Evolutionary conservation across 176 grass and related monocot genomes (phyloP), one percentile per base, ranked within the genome.

Genomic region (Avena insularis): DNA sequence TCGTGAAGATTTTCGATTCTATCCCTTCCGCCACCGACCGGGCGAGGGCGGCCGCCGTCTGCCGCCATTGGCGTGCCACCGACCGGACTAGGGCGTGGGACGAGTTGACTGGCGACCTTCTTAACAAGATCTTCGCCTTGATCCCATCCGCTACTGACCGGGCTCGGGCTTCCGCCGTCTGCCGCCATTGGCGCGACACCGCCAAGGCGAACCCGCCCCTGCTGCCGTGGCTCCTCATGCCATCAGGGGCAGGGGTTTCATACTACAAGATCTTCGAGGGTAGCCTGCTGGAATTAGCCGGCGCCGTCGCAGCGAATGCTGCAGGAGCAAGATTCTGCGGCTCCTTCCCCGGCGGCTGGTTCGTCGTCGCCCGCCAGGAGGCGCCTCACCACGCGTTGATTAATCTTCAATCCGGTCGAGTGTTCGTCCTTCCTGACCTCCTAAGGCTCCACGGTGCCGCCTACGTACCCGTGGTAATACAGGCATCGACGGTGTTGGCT

Each of bases 221-320:
- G 0, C 10, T 64, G 1, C 61, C 61, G 0, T 64, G 23, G 61
- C 11, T 64, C 0, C 4, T 29, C 0, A 64, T 64, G 61, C 23
- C 61, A 0, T 64, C 61, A 1, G 23, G 1, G 11, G 61, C 9
- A 13, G 61, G 61, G 0, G 23, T 13, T 1, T 64, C 61, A 0
- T 5, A 2, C 9, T 64, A 12, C 23, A 3, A 5, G 11, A 64
- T 64, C 0, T 6, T 12, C 23, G 23, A 13, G 9, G 11, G 23
- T 0, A 12, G 0, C 0, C 0, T 25, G 10, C 0, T 11, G 0
- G 59, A 25, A 10, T n/a, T 12, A 3, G 3, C 0, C 4, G 10
- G 59, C 9, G 21, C 2, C 59, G 59, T n/a, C 21, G 10, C 11
- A 29, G 23, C 3, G 4, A 3, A 27, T 12, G 61, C 61, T 3